Base-by-base conservation (phyloP, 2,329 filamentous ascomycete genomes). In the Sclerotinia subarctica region DNA sequence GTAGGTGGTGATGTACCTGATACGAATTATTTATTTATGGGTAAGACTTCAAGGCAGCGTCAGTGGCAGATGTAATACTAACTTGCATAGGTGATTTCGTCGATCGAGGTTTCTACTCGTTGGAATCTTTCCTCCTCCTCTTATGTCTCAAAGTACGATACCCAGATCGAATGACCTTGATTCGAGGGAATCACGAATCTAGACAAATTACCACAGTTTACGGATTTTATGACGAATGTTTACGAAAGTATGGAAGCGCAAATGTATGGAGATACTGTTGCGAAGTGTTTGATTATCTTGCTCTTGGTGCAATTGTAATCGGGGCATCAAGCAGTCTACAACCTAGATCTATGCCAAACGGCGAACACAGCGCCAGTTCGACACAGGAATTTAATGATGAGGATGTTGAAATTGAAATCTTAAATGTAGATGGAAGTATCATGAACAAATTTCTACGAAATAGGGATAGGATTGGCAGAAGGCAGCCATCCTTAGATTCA, bases 241-340 rank as follows among this genome's bases (percentile, higher is more conserved):
- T 97, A 71, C 86, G 94, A 66, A 98, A 98, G 81, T 98, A 98
- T 77, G 94, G 94, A 70, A 96, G 91, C 77, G 94, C 94, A 49
- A 98, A 97, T 75, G 94, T 98, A 1, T 98, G 94, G 94, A 86
- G 92, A 66, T 94, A 97, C 78, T 99, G 94, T 82, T 97, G 94
- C 80, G 95, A 99, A 76, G 91, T 98, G 5, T 99, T 99, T 78
- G 94, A 99, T 81, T 98, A 97, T 79, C 88, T 99, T 95, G 94
- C 95, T 73, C 87, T 99, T 72, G 97, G 94, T 72, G 95, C 95
- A 73, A 89, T 99, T 76, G 97, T 99, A 8, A 86, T 97, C n/a
- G 95, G 95, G 72, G 93, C 95, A 81, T 83, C 91, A 79, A 81
- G 90, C 83, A 79, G 84, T 72, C 78, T 91, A 73, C 79, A 80